Base-by-base conservation (phyloP, 345 rosid species). In the Barbarea vulgaris region DNA sequence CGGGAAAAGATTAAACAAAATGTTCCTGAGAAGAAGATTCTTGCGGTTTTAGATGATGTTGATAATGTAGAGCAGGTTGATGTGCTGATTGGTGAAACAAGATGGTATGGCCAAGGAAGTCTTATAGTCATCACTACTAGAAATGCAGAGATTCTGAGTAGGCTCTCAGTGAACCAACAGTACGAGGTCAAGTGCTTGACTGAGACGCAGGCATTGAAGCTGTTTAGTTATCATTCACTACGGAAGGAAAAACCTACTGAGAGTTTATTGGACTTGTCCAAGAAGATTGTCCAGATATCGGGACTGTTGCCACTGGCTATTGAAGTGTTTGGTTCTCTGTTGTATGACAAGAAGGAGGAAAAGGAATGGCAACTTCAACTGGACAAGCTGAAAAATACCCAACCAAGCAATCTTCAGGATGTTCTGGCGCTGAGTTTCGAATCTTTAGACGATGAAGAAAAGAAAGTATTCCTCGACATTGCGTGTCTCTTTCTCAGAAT, bases 271-370 rank as follows among this genome's bases (percentile, higher is more conserved):
- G 57, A 53, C 0, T 27, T 82, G 36, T 77, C 96, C 8, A 37
- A 81, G 58, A 15, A 84, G 68, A 78, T 88, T 61, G 85, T 90
- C 37, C 12, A 55, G 27, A 79, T 80, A 4, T 70, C 90, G 0
- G 94, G 90, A 11, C 39, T 39, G 5, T 64, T 93, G 7, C 98
- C 96, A 2, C 74, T 93, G 67, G 93, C 94, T 14, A 3, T 93
- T n/a, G 87, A 90, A 80, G 96, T 90, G 2, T 85, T 90, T 78
- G 98, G 94, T 11, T 82, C 90, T 7, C 82, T 69, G 50, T 75
- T 93, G 77, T 77, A 51, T 42, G 84, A 82, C 77, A 84, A 76
- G 80, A 83, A 76, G 82, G 83, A 70, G 6, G 33, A 57, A 51
- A 55, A 25, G 19, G 85, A 85, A 24, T 90, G 98, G 98, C 78